Base-by-base conservation (phyloP, 371 early-diverging fungal species). In the Actinomortierella wolfii region DNA sequence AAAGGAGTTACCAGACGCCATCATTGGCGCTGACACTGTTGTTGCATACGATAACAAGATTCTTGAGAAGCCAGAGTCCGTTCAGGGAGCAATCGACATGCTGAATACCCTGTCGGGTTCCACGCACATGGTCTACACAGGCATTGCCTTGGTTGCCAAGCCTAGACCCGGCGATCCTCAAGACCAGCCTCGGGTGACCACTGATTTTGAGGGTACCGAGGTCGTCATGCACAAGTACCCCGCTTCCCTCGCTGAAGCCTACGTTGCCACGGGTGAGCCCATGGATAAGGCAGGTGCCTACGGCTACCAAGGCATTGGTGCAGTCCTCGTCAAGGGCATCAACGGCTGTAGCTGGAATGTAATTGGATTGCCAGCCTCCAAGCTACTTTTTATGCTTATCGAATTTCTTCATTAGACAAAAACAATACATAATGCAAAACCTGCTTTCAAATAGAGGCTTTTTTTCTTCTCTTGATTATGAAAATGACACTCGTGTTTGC, bases 241-340 rank as follows among this genome's bases (percentile, higher is more conserved):
- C 23, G 63, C 66, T n/a, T 84, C 82, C 26, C 63, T 81, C 42
- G 79, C 92, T 29, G 73, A 85, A 26, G 88, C 87, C 1, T 94
- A 91, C 51, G 84, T 89, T 14, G 78, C 76, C 9, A 88, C 86
- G 0, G 84, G 89, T 54, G 91, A 90, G 67, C 85, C 83, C 2
- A 77, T 84, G 80, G 93, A 91, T 65, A 94, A 94, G 80, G 93
- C 95, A 13, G 95, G 95, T 8, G 88, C 83, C 2, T 95, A 95
- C 68, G 95, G 92, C 6, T 90, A 91, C 68, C 95, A 94, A 80
- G 86, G 88, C 13, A 70, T 85, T 18, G 93, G 89, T 9, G 68
- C 91, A 6, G 59, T 89, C 51, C 85, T 95, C 62, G 81, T 95
- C 28, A 80, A 84, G 66, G 76, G 83, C n/a, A 92, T 94, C 53